Conservation (phyloP, 768 basidiomycete genomes). For the Postia placenta region DNA sequence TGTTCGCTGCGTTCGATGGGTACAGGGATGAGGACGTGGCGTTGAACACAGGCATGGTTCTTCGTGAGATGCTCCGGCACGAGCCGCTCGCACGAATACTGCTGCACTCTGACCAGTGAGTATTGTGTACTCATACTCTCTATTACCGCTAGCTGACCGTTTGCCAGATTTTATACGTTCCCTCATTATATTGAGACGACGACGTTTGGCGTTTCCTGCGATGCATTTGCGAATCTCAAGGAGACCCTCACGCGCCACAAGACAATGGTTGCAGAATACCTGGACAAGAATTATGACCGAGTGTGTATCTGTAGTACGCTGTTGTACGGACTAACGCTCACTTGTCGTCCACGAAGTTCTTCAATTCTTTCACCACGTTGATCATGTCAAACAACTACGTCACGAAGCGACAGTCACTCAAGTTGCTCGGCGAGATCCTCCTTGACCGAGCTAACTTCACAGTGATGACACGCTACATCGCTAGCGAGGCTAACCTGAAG, state of each 20-base stretch:
- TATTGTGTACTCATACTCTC: slow-evolving; percentile 8
- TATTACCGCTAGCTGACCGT: neutral
- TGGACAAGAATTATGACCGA: slow-evolving; percentile 95
- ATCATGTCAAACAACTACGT: slow-evolving; percentile 95
- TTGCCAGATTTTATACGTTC: slow-evolving; percentile 86
- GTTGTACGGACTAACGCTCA: too few species aligned
- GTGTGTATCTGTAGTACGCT: slow-evolving; percentile 36
- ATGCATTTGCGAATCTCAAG: slow-evolving; percentile 96
- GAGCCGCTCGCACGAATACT: slow-evolving; percentile 87
- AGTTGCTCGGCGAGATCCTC: slow-evolving; percentile 95
- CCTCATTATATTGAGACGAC: slow-evolving; percentile 96
- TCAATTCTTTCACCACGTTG: slow-evolving; percentile 88
- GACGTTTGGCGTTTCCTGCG: slow-evolving; percentile 96
- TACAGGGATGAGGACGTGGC: slow-evolving; percentile 96
- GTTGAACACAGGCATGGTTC: slow-evolving; percentile 95
- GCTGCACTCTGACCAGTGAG: slow-evolving; percentile 91
- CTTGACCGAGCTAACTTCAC: slow-evolving; percentile 97
- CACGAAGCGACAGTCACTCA: slow-evolving; percentile 98
- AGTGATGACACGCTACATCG: slow-evolving; percentile 97
- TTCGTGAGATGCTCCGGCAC: slow-evolving; percentile 94
- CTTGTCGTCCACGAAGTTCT: slow-evolving; percentile 77
- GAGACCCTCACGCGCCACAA: slow-evolving; percentile 97
- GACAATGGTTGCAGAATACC: slow-evolving; percentile 94
- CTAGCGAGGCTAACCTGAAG: slow-evolving; percentile 93
- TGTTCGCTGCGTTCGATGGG: slow-evolving; percentile 83